Evolutionary conservation across 2,329 filamentous ascomycete genomes (phyloP), one percentile per base, ranked within the genome.

Genomic region (Phaeomoniella chlamydospora): DNA sequence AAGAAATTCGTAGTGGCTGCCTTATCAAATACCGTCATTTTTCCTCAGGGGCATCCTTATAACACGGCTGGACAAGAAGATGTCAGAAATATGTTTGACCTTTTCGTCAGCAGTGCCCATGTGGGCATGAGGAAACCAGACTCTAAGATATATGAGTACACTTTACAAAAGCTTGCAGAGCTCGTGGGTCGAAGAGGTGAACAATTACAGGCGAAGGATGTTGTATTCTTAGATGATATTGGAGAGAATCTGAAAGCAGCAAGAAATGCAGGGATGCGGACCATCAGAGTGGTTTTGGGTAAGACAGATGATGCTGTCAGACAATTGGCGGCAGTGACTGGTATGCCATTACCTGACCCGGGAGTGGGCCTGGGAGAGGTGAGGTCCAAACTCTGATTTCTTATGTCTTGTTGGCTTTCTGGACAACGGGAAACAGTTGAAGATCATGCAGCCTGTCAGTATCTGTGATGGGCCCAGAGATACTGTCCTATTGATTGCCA

Each of bases 221-320:
- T 94, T 31, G 59, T 93, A 3, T 98, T 98, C 53, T 59, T 94
- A 34, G 90, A 94, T 54, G 87, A 94, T 49, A 94, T 98, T 54
- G 90, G 90, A 2, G 77, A 87, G 57, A 98, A 98, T 54, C 57
- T 96, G 39, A 90, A 87, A 64, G 78, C 70, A 31, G 90, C 77
- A 1, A 81, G 68, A 57, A 68, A 68, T 34, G 62, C 76, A 15
- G 88, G 88, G 0, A 78, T 96, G 55, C 60, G 68, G 38, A 96
- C 88, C 0, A 70, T 96, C 44, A 94, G 88, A 58, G 90, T 96
- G 1, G 64, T 72, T 5, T 59, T 96, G 17, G 87, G 87, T 2
- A 74, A 70, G 54, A 74, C 81, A 1, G 80, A 73, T 52, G 77
- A 87, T 53, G 87, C 88, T 0, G 87, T 96, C 1, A 77, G 72